Base-by-base conservation (phyloP, 78 protist species). In the Planoprotostelium fungivorum region DNA sequence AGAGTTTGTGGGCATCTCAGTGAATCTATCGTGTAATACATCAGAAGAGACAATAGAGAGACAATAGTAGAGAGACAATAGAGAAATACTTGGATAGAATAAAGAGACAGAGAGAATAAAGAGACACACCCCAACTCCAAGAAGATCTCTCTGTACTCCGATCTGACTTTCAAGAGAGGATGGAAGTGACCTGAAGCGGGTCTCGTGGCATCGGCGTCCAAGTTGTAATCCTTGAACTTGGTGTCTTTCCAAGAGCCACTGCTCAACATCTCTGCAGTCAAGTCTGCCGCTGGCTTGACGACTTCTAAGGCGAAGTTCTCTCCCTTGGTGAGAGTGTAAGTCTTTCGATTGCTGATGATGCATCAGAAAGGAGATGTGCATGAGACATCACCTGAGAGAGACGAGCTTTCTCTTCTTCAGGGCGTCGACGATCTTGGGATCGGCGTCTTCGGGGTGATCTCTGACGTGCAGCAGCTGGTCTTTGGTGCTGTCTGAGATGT, bases 1-100 rank as follows among this genome's bases (percentile, higher is more conserved):
- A 86, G 92, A 35, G 63, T 94, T 87, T 1, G 99, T 99, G 85
- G 97, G 97, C 99, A 99, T 99, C 92, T 99, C 99, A 83, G 87
- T 91, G 92, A 99, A 98, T 51, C 73, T 51, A 51, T 29, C 96
- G 85, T 29, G n/a, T 9, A 36, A 23, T 10, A 37, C 84, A 31
- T 86, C 28, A n/a, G n/a, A 86, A 86, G 73, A 89, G 25, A 87
- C 28, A 34, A 86, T 29, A 23, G 29, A 28, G 28, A 25, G 37
- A 86, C 90, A 83, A 29, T 29, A 89, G 87, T 36, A 29, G 29
- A 35, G 87, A n/a, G n/a, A n/a, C 73, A 51, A 51, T 16, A 16
- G 16, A 51, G 5, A 51, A 89, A 37, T 89, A 85, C 35, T 10
- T 31, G 23, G n/a, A n/a, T n/a, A 63, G 9, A 36, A 63, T 34